Evolutionary conservation across 352 stramenopile species (phyloP).

Genomic region (Phytophthora uliginosa): DNA sequence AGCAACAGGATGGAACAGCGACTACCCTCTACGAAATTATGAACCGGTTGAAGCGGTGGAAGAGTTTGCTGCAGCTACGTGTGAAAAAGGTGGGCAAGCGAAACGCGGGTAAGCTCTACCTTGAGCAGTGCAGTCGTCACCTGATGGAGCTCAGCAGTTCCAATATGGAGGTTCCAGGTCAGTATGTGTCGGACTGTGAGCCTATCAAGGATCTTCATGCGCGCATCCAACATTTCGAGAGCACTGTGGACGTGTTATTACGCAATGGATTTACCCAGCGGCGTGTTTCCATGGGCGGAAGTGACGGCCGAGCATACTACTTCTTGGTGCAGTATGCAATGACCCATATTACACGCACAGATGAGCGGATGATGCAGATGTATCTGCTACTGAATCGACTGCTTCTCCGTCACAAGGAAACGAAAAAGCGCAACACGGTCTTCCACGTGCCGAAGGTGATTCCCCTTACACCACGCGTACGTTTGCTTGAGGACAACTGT

Average conservation of each 20-base stretch:
- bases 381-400: constrained; percentile 92
- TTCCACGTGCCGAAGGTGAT: constrained; percentile 95
- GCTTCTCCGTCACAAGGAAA: constrained; percentile 89
- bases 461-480: constrained; percentile 92
- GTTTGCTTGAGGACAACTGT: constrained; percentile 87
- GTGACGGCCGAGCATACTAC: constrained; percentile 89
- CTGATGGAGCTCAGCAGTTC: constrained; percentile 90
- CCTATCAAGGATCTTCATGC: constrained; percentile 94
- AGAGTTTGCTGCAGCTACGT: constrained; percentile 87
- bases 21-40: constrained; percentile 89
- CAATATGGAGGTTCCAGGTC: constrained; percentile 92
- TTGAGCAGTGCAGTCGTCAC: constrained; percentile 92
- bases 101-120: constrained; percentile 74
- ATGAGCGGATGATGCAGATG: constrained; percentile 96
- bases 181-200: constrained; percentile 94
- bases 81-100: constrained; percentile 83
- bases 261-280: constrained; percentile 93
- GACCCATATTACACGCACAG: constrained; percentile 94
- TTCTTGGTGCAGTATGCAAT: constrained; percentile 95
- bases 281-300: constrained; percentile 92
- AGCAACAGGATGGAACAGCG: constrained; percentile 32
- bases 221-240: constrained; percentile 92
- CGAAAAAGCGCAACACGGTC: constrained; percentile 88
- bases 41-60: constrained; percentile 93
- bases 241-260: constrained; percentile 84